These are phyloP conservation scores for Polygonum maritimum DNA, from an alignment of 148 eudicot genomes.

Conservation along the genomic window DNA sequence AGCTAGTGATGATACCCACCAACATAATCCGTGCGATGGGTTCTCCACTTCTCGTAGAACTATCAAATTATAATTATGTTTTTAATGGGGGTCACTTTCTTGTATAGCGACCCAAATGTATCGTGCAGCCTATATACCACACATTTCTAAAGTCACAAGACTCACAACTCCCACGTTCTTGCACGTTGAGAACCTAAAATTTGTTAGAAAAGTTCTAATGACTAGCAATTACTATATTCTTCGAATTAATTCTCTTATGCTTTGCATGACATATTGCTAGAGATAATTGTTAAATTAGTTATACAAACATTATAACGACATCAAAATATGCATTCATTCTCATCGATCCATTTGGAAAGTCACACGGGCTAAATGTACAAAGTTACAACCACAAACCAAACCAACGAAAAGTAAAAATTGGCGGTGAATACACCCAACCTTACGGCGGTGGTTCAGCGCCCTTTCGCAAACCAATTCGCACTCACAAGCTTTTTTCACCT, in stretches of 20 bases:
- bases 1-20: no score
- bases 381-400: not conserved
- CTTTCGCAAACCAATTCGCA: not conserved
- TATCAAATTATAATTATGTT: no score
- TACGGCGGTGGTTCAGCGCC: constrained; percentile 3
- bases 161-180: no score
- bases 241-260: no score
- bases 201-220: no score
- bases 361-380: not conserved
- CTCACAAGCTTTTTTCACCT: not conserved
- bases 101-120: not conserved
- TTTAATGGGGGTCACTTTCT: no score
- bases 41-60: no score
- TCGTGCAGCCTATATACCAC: not conserved
- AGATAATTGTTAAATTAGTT: not conserved
- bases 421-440: not conserved
- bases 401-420: not conserved
- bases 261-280: no score
- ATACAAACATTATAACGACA: not conserved
- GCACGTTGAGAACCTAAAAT: no score
- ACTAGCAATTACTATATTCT: no score
- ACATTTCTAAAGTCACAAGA: no score
- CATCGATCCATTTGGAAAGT: not conserved
- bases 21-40: no score
- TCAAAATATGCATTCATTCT: not conserved